phyloP scores from a whole-genome alignment of 1,284 basidiomycete species.

The Peniophora sp. region DNA sequence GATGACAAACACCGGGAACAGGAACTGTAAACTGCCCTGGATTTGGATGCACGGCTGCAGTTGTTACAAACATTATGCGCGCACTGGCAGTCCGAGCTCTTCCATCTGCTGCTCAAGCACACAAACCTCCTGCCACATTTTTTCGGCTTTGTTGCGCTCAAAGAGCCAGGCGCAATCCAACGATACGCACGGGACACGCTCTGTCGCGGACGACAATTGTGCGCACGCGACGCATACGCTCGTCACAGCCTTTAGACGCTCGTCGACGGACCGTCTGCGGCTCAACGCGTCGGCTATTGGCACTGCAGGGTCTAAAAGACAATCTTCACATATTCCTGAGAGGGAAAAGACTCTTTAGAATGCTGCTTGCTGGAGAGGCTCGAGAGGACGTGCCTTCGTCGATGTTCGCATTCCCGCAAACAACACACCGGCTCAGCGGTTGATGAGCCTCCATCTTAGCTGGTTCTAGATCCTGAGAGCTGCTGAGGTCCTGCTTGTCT shows the following conservation, averaged over 20 bases:
- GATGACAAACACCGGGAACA: too few species aligned
- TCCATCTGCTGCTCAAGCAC: slow-evolving; percentile 21
- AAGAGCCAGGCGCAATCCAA: slow-evolving; percentile 83
- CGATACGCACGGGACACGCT: slow-evolving; percentile 70
- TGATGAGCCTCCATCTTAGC: slow-evolving; percentile 62
- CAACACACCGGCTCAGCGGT: not conserved
- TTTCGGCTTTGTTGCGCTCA: slow-evolving; percentile 57
- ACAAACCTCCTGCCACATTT: slow-evolving; percentile 25
- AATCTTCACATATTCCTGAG: slow-evolving; percentile 63
- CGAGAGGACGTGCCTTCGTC: not conserved
- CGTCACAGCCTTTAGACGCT: slow-evolving; percentile 49
- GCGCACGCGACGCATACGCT: slow-evolving; percentile 69
- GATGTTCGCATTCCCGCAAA: not conserved
- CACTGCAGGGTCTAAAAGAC: slow-evolving; percentile 42
- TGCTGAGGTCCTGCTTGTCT: slow-evolving; percentile 18
- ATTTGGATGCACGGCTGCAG: too few species aligned
- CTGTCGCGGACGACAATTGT: slow-evolving; percentile 36
- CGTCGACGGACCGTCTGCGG: slow-evolving; percentile 53
- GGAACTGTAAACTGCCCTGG: too few species aligned
- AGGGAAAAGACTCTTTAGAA: not conserved
- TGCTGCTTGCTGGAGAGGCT: not conserved
- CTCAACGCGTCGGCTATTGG: slow-evolving; percentile 55
- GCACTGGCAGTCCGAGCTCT: not conserved
- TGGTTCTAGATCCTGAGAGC: slow-evolving; percentile 26
- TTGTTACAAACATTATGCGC: too few species aligned